These are phyloP conservation scores for Rhizopogon vesiculosus DNA, from an alignment of 768 basidiomycete species.

Conservation along the genomic window DNA sequence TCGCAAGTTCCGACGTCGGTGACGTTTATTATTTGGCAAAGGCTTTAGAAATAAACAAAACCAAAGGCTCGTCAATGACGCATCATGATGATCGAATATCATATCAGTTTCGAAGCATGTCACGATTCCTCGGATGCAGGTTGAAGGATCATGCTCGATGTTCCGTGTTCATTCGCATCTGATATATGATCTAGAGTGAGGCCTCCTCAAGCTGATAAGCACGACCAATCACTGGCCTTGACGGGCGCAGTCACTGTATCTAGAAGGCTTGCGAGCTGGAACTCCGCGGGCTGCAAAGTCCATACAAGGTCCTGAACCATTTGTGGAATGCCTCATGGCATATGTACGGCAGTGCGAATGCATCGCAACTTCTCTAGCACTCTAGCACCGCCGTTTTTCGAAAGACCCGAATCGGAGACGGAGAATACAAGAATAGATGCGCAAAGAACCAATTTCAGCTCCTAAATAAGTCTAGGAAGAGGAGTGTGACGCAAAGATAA, in stretches of 20 bases:
- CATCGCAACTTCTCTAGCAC: too few relatives aligned
- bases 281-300: not conserved
- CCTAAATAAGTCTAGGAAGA: not conserved
- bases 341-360: not conserved
- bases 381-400: not conserved
- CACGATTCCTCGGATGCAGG: not conserved
- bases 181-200: not conserved
- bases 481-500: not conserved
- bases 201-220: not conserved
- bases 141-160: not conserved
- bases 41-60: slow-evolving; percentile 1
- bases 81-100: not conserved
- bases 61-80: not conserved
- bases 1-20: not conserved
- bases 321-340: not conserved
- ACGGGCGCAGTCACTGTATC: not conserved
- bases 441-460: not conserved
- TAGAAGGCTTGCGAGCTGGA: not conserved
- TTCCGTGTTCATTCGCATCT: not conserved
- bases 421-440: not conserved
- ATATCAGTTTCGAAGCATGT: not conserved
- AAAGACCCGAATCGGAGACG: not conserved
- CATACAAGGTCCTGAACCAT: not conserved
- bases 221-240: not conserved
- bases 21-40: not conserved